Base-by-base conservation (phyloP, 768 basidiomycete species). In the Tulasnella sp. region DNA sequence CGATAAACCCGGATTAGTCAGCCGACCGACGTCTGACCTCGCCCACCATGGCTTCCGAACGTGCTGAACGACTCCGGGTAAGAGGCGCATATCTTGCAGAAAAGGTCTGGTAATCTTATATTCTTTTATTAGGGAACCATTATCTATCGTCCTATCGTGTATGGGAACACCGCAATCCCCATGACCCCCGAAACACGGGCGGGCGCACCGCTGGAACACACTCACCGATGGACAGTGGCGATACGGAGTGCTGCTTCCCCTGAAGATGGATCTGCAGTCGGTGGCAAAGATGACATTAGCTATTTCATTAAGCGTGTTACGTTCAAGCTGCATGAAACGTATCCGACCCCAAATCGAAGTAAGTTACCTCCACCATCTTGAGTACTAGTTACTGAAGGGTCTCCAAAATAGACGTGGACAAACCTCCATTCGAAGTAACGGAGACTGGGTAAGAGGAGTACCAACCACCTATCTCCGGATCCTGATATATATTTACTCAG, bases 321-420 rank as follows among this genome's bases (percentile, higher is more conserved):
- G 14, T 97, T 99, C 81, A 94, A 91, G 69, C 71, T 99, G 51
- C 94, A 99, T 70, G 96, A 99, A 63, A 97, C 93, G 1, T 97
- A 97, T 69, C 71, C 89, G 2, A 91, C 84, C 67, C 90, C 92
- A 2, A 82, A 82, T 35, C 74, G 96, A 73, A 86, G 94, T 96
- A 65, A 67, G 83, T n/a, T 11, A 37, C 17, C 14, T n/a, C n/a
- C n/a, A n/a, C 15, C 19, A 19, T 15, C 4, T 58, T 31, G 17
- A 1, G 32, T 23, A 29, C 3, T 45, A 4, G 36, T 1, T 50
- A 8, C 17, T n/a, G 12, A 34, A 36, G 43, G 36, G 35, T 32
- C 14, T 58, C 48, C 2, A 15, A 31, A 41, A 23, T 62, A 97
- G 94, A 84, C 63, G 67, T 96, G 27, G 96, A 99, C 66, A 90